Evolutionary conservation across 1,284 basidiomycete species (phyloP).

Genomic region (Cutaneotrichosporon spelunceum): DNA sequence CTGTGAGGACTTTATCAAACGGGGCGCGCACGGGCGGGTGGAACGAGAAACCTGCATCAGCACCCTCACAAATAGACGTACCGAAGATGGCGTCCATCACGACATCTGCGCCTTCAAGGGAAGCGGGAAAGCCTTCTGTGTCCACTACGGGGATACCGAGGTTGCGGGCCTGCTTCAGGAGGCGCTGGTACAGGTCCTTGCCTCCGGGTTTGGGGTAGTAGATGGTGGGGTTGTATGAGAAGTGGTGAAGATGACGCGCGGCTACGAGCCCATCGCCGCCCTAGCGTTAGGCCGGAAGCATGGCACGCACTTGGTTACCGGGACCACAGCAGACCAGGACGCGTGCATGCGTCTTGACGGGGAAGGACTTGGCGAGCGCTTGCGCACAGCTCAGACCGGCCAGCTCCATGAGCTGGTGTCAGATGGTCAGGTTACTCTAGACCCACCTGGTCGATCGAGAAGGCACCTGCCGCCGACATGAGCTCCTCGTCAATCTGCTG

Average conservation of each 20-base stretch:
- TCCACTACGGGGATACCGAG: constrained; percentile 71
- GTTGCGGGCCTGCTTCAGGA: constrained; percentile 82
- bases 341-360: constrained; percentile 61
- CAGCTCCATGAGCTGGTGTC: constrained; percentile 87
- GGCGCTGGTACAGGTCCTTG: constrained; percentile 83
- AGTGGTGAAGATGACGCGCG: constrained; percentile 87
- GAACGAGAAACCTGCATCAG: constrained; percentile 76
- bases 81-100: constrained; percentile 93
- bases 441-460: constrained; percentile 80
- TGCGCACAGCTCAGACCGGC: constrained; percentile 96
- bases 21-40: constrained; percentile 80
- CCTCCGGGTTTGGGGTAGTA: constrained; percentile 81
- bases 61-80: constrained; percentile 23
- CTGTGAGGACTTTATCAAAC: constrained; percentile 71
- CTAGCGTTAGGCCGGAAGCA: constrained; percentile 35
- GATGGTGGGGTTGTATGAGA: constrained; percentile 77
- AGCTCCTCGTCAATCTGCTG: constrained; percentile 93
- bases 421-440: neutral
- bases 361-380: constrained; percentile 73
- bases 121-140: constrained; percentile 56
- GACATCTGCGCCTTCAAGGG: constrained; percentile 68
- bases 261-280: constrained; percentile 97
- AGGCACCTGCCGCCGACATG: constrained; percentile 77
- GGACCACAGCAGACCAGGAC: constrained; percentile 94
- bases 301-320: constrained; percentile 68